Conservation (phyloP, 1,284 basidiomycete genomes). For the Microbotryum scabiosae region DNA sequence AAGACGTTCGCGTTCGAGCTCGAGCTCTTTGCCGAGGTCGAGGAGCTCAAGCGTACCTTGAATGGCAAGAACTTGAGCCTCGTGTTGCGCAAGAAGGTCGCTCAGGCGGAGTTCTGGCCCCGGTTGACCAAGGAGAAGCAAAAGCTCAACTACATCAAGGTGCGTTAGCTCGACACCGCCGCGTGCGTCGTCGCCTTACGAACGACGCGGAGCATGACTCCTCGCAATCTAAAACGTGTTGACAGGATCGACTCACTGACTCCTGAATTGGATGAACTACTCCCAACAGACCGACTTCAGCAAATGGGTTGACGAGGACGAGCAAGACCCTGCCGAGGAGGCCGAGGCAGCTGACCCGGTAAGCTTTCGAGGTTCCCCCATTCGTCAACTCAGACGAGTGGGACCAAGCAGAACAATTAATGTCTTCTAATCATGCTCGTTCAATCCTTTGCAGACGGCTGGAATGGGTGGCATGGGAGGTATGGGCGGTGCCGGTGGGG, state of each 20-base stretch:
- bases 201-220: background rate
- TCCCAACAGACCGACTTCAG: conserved; percentile 17
- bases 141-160: conserved; percentile 77
- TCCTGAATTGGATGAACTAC: no score
- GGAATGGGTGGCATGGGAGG: conserved; percentile 46
- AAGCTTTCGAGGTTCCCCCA: background rate
- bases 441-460: conserved; percentile 37
- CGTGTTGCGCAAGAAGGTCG: conserved; percentile 70
- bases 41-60: conserved; percentile 26
- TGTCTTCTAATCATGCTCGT: background rate
- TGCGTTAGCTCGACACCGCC: conserved; percentile 25
- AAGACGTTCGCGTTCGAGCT: conserved; percentile 28
- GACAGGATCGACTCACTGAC: background rate
- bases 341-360: conserved; percentile 24
- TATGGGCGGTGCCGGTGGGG: conserved; percentile 38
- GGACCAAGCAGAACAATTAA: background rate
- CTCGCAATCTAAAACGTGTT: no score
- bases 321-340: conserved; percentile 63
- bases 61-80: conserved; percentile 50
- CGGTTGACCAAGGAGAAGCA: conserved; percentile 78
- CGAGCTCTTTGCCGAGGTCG: conserved; percentile 26
- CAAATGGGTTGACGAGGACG: conserved; percentile 86
- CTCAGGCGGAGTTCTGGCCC: conserved; percentile 72
- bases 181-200: background rate
- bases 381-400: background rate